A percentile compares a stretch with the other conserved stretches of the same genome.
phyloP scores from a whole-genome alignment of 345 rosid genomes.

The Passiflora organensis region DNA sequence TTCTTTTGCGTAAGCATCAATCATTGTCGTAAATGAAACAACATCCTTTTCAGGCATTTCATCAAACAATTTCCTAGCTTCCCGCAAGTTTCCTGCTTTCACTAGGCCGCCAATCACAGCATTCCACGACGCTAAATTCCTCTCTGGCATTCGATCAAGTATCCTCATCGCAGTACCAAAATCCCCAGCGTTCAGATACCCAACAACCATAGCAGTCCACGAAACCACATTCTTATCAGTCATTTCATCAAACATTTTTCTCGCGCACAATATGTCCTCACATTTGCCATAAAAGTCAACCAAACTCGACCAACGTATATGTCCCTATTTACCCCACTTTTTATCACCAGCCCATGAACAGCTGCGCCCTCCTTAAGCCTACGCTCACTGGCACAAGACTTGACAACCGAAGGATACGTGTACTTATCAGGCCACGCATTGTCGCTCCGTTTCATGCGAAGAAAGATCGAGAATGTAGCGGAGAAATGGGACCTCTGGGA shows the following conservation, averaged over 20 bases:
- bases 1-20: constrained; percentile 44
- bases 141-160: constrained; percentile 55
- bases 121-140: constrained; percentile 57
- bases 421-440: constrained; percentile 41
- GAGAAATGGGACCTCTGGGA: constrained; percentile 27
- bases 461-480: constrained; percentile 39
- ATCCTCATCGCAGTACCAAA: constrained; percentile 39
- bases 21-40: constrained; percentile 37
- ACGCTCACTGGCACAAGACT: constrained; percentile 41
- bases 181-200: constrained; percentile 46
- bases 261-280: constrained; percentile 41
- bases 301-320: constrained; percentile 60
- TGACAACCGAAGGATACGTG: constrained; percentile 51
- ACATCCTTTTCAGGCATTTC: constrained; percentile 36
- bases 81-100: constrained; percentile 41
- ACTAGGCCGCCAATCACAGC: constrained; percentile 48
- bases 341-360: constrained; percentile 49
- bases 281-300: constrained; percentile 62
- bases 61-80: constrained; percentile 28
- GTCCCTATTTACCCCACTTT: constrained; percentile 37
- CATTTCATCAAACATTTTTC: constrained; percentile 59
- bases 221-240: constrained; percentile 48
- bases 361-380: constrained; percentile 36
- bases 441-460: constrained; percentile 42
- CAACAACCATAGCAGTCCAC: constrained; percentile 72